These are phyloP conservation scores for Coccomyxa subellipsoidea DNA, from an alignment of 163 green algal species.

Conservation along the genomic window DNA sequence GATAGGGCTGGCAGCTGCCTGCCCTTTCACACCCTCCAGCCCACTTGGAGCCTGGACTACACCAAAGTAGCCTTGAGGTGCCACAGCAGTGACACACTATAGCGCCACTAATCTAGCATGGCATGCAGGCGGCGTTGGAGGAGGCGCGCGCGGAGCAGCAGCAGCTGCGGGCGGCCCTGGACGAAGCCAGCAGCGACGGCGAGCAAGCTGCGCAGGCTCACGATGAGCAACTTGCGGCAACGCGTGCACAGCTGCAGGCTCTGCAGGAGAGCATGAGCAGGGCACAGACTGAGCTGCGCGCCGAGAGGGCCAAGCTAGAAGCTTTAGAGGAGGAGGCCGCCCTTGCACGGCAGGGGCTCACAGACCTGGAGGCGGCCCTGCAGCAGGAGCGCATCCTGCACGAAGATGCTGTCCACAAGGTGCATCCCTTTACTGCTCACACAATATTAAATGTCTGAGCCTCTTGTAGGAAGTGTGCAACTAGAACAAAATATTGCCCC, in stretches of 20 bases:
- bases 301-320: neutral
- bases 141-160: neutral
- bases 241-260: neutral
- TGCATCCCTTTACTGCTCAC: neutral
- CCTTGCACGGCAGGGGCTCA: neutral
- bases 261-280: neutral
- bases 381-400: neutral
- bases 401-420: neutral
- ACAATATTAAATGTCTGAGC: too few relatives aligned
- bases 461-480: too few relatives aligned
- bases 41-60: too few relatives aligned
- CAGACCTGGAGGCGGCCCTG: neutral
- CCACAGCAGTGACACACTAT: too few relatives aligned
- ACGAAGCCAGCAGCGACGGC: neutral
- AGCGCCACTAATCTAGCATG: too few relatives aligned
- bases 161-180: neutral
- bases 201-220: neutral
- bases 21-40: too few relatives aligned
- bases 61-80: too few relatives aligned
- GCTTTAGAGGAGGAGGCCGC: neutral
- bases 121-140: neutral
- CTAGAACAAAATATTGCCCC: too few relatives aligned
- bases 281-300: neutral
- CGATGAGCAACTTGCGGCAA: neutral
- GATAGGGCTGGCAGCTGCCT: too few relatives aligned